These are phyloP conservation scores for Collybia sordida DNA, from an alignment of 768 basidiomycete genomes.

Conservation along the genomic window DNA sequence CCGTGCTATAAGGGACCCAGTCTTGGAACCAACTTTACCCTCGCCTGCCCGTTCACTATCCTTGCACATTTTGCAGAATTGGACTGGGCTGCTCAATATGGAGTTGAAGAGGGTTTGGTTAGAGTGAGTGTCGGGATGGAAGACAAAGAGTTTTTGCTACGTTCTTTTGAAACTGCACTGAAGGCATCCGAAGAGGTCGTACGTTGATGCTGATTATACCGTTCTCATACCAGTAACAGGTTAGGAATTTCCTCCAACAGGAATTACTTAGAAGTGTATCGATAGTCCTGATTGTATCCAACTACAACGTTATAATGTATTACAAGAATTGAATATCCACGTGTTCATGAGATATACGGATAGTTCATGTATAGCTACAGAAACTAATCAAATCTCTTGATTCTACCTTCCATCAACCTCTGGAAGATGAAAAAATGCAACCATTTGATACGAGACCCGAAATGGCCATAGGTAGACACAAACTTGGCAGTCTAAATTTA, in stretches of 20 bases:
- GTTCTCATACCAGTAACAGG: not conserved
- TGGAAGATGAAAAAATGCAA: too few relatives aligned
- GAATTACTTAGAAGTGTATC: conserved; percentile 17
- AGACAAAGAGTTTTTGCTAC: conserved; percentile 53
- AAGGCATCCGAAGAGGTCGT: conserved; percentile 62
- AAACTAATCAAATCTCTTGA: too few relatives aligned
- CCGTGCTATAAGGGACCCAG: conserved; percentile 88
- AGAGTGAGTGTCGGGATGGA: conserved; percentile 93
- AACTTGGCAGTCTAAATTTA: too few relatives aligned
- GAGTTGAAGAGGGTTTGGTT: conserved; percentile 82
- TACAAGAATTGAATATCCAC: not conserved
- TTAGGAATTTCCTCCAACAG: conserved; percentile 30
- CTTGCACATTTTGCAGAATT: conserved; percentile 89
- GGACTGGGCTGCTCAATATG: conserved; percentile 88
- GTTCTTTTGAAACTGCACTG: conserved; percentile 63
- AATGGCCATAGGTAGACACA: too few relatives aligned
- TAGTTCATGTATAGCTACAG: too few relatives aligned
- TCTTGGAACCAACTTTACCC: conserved; percentile 93
- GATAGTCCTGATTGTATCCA: conserved; percentile 37
- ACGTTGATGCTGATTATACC: conserved; percentile 1
- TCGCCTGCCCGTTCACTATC: conserved; percentile 92
- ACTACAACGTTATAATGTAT: conserved; percentile 29
- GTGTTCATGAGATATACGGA: too few relatives aligned
- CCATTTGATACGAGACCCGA: too few relatives aligned
- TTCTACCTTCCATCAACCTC: too few relatives aligned